Base-by-base conservation (phyloP, 345 rosid genomes). In the Acer saccharum region DNA sequence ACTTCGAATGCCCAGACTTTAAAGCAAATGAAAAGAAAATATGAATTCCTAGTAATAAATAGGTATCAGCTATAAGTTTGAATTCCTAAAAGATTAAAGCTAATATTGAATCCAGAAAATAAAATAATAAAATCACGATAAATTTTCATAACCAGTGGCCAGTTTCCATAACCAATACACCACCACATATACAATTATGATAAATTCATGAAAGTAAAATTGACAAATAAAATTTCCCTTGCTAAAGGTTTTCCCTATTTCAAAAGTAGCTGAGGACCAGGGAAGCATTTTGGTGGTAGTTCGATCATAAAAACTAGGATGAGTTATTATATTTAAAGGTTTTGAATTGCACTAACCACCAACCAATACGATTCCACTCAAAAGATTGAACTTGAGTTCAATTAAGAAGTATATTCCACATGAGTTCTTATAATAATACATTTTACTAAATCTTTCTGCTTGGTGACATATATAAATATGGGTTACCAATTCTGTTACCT, bases 401-500 rank as follows among this genome's bases (percentile, higher is more conserved):
- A 62, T 12, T 41, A 18, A 20, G 20, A 18, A 17, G 43, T 46
- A 50, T 29, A 4, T n/a, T 18, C 62, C 1, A 18, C 41, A 18
- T 7, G 23, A 71, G 25, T 72, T 67, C 43, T 9, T 16, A 52
- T 23, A 39, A 72, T 18, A 20, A 76, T 39, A 35, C 21, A 39
- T 43, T 1, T 11, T 55, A 29, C 21, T 17, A 18, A 68, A 76
- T 48, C 11, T 14, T 66, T 72, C 61, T 65, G 35, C 50, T 41
- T 44, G 10, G 23, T 14, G 48, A 58, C 48, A 29, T 35, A 23
- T 18, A 20, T 18, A 58, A 18, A 23, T 66, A 58, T 3, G 12
- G 5, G 1, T 25, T n/a, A 46, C 1, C 48, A 29, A 50, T 35
- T 69, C 41, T 58, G 72, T 72, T 84, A 92, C 97, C 98, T 93